These are phyloP conservation scores for Ceratocystis alfenasii DNA, from an alignment of 2,329 filamentous ascomycete species.

Conservation along the genomic window DNA sequence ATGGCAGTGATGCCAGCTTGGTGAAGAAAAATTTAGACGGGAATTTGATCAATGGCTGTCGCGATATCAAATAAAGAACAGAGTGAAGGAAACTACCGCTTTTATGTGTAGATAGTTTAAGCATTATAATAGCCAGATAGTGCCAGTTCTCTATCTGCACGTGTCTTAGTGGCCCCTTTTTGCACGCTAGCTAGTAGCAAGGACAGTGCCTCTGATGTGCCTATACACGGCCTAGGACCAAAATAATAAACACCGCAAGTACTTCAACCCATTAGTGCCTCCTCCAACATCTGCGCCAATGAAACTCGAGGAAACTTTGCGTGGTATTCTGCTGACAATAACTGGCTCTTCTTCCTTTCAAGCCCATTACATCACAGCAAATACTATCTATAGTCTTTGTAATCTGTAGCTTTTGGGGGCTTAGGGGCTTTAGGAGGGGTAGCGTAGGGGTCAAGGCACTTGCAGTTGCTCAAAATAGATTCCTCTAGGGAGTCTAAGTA, in stretches of 20 bases:
- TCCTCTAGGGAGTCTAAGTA: not conserved
- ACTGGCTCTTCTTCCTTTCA: constrained; percentile 1
- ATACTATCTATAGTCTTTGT: not conserved
- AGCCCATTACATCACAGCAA: not conserved
- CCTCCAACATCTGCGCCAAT: not conserved
- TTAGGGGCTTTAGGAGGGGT: not conserved
- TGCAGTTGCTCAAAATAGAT: not conserved
- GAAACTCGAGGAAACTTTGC: not conserved
- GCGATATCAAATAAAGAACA: not conserved
- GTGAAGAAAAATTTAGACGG: not conserved
- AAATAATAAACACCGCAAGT: not conserved
- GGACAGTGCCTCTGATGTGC: not conserved
- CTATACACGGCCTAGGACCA: not conserved
- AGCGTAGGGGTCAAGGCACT: not conserved
- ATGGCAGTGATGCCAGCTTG: constrained; percentile 8
- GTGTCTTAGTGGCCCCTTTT: constrained; percentile 5
- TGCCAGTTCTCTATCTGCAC: not conserved
- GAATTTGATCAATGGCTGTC: not conserved
- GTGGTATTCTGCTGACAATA: not conserved
- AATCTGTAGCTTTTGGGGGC: not conserved
- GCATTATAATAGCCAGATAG: not conserved
- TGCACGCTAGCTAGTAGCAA: not conserved
- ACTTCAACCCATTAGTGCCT: not conserved
- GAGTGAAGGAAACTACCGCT: constrained; percentile 2
- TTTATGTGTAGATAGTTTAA: constrained; percentile 9